phyloP scores from a whole-genome alignment of 495 filamentous ascomycete genomes.

The Venustampulla echinocandica region DNA sequence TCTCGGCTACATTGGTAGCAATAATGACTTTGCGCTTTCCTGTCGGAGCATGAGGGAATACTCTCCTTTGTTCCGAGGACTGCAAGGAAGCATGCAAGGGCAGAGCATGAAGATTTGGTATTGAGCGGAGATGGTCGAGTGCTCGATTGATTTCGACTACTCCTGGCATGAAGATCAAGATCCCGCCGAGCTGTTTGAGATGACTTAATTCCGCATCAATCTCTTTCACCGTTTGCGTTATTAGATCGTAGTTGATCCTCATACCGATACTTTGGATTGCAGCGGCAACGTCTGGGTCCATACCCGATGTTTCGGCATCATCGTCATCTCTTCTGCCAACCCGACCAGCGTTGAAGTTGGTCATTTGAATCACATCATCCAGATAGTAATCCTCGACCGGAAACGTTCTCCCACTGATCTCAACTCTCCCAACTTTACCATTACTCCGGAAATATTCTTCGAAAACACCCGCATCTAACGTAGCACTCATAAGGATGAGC shows the following conservation, averaged over 20 bases:
- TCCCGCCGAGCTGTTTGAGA: conserved; percentile 62
- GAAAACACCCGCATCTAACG: conserved; percentile 84
- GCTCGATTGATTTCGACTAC: conserved; percentile 80
- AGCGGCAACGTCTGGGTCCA: conserved; percentile 47
- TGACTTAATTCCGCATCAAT: conserved; percentile 65
- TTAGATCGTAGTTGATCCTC: conserved; percentile 86
- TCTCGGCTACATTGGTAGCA: conserved; percentile 95
- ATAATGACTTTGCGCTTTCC: conserved; percentile 87
- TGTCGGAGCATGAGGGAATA: conserved; percentile 67
- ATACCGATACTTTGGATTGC: conserved; percentile 68
- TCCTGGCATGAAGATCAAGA: conserved; percentile 87
- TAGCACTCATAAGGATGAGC: conserved; percentile 96
- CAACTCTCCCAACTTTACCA: conserved; percentile 61
- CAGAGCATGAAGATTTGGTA: conserved; percentile 69
- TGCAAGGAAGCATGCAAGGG: conserved; percentile 90
- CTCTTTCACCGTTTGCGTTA: conserved; percentile 64
- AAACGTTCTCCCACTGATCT: conserved; percentile 83
- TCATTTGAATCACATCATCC: conserved; percentile 76
- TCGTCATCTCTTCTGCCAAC: conserved; percentile 21
- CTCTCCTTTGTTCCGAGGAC: conserved; percentile 74
- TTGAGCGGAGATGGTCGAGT: conserved; percentile 54
- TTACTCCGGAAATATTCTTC: conserved; percentile 69
- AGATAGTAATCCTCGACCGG: conserved; percentile 86
- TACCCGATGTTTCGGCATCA: conserved; percentile 23
- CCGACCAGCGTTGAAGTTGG: conserved; percentile 49